Base-by-base conservation (phyloP, 1,284 basidiomycete species). In the Malassezia restricta region DNA sequence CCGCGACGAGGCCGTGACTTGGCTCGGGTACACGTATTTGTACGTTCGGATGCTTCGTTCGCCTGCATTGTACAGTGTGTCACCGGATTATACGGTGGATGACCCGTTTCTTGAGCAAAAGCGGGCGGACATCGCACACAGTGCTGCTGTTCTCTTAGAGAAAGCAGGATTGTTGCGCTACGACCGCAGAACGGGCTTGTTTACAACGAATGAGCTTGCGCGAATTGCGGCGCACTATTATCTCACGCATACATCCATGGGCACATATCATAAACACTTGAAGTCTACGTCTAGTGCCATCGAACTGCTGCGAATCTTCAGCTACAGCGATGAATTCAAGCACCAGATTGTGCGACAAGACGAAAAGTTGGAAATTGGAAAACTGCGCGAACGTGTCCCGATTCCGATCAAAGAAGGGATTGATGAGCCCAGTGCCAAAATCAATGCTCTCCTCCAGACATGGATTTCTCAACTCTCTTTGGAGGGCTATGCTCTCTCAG, bases 351-450 rank as follows among this genome's bases (percentile, higher is more conserved):
- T 87, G 40, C 65, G 77, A 30, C 66, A 75, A 44, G 76, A 77
- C 54, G 76, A 77, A 53, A 76, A 76, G 66, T 65, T 66, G 42
- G 91, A 98, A 68, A 79, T 96, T 6, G 81, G 82, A n/a, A 94
- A 92, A 73, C 77, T 96, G 27, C 77, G 96, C 38, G 94, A 98
- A 73, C 81, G 90, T 11, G 92, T 98, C 0, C 94, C 92, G 1
- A 91, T 98, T 43, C 92, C 94, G 0, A 86, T 98, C 66, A 98
- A 98, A 76, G 94, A 99, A 75, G 80, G 84, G 44, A 87, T 94
- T 5, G 92, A 96, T 61, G 92, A 98, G 69, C 87, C 90, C 0
- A 85, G 88, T 0, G 87, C 94, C 29, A 99, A 99, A 77, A 88
- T 98, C 76, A 98, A 98, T 65, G 90, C 96, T 2, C 79, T 98